Conservation (phyloP, 2,329 filamentous ascomycete species). For the Phialophora chinensis region DNA sequence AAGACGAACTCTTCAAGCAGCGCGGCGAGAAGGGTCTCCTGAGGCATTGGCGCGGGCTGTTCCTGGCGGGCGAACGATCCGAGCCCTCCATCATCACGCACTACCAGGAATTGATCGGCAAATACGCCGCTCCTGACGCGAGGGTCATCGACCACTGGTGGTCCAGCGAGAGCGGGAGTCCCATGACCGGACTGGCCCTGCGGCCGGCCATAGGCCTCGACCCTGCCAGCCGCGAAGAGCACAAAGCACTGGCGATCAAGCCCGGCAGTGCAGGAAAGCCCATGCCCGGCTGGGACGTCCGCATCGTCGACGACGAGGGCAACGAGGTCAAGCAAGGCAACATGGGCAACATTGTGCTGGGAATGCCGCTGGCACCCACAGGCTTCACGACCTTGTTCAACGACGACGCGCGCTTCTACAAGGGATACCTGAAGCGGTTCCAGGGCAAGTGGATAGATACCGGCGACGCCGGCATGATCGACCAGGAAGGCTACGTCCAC, state of each 20-base stretch:
- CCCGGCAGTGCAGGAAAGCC: slow-evolving; percentile 88
- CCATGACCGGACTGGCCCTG: slow-evolving; percentile 69
- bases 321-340: slow-evolving; percentile 70
- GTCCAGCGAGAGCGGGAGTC: slow-evolving; percentile 73
- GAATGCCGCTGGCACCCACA: slow-evolving; percentile 80
- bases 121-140: slow-evolving; percentile 68
- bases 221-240: slow-evolving; percentile 38
- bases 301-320: slow-evolving; percentile 81
- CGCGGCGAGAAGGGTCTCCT: slow-evolving; percentile 73
- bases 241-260: slow-evolving; percentile 67
- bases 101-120: slow-evolving; percentile 75
- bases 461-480: slow-evolving; percentile 86
- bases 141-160: slow-evolving; percentile 75
- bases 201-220: slow-evolving; percentile 65
- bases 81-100: slow-evolving; percentile 83
- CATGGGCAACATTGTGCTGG: slow-evolving; percentile 93
- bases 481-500: slow-evolving; percentile 70
- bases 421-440: slow-evolving; percentile 83
- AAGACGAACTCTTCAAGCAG: slow-evolving; percentile 68
- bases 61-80: slow-evolving; percentile 86
- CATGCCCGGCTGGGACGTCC: slow-evolving; percentile 89
- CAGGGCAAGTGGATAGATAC: slow-evolving; percentile 85
- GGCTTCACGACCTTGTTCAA: slow-evolving; percentile 85
- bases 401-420: slow-evolving; percentile 85
- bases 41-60: slow-evolving; percentile 73